Base-by-base conservation (phyloP, 495 filamentous ascomycete species). In the Xylaria venustula region DNA sequence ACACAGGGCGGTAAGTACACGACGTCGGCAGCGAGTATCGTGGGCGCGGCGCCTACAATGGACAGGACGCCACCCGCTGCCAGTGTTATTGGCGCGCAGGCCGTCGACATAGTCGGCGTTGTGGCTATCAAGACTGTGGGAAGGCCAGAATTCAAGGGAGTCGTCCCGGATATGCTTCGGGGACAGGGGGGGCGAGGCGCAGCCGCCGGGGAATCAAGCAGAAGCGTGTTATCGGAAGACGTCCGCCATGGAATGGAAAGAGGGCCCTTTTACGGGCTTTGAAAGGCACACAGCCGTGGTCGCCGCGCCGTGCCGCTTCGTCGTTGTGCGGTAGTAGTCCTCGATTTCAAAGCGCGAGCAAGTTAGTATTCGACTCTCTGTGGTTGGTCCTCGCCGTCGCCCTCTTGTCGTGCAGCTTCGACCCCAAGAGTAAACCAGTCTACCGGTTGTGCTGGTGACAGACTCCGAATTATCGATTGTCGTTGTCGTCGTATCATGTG, bases 71-170 rank as follows among this genome's bases (percentile, higher is more conserved):
- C 88, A 73, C 80, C 80, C 34, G 76, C 73, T 7, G 88, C 86
- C 15, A 93, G 79, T 22, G 84, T 78, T 68, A 88, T 81, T 7
- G 86, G 86, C 14, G 82, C 83, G 67, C 87, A 90, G 53, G 60
- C 49, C 55, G 67, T 54, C 30, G 54, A 65, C 23, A 63, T 30
- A 5, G 34, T 54, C 56, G 61, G 62, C 20, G 63, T 71, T 72
- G 67, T 51, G 50, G 61, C 22, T 30, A 30, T n/a, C 17, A 11
- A 48, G 26, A 26, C n/a, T 40, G 15, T 45, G 49, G 28, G 20
- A 19, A 47, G 23, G 32, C 23, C 20, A 20, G 14, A 37, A 28
- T 22, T 54, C 22, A 40, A n/a, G n/a, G 50, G 36, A 28, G 50
- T 26, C 20, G 15, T 48, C 47, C 49, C 28, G 26, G 12, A 36